Evolutionary conservation across 2,329 filamentous ascomycete species (phyloP).

Genomic region (Aureobasidium melanogenum): DNA sequence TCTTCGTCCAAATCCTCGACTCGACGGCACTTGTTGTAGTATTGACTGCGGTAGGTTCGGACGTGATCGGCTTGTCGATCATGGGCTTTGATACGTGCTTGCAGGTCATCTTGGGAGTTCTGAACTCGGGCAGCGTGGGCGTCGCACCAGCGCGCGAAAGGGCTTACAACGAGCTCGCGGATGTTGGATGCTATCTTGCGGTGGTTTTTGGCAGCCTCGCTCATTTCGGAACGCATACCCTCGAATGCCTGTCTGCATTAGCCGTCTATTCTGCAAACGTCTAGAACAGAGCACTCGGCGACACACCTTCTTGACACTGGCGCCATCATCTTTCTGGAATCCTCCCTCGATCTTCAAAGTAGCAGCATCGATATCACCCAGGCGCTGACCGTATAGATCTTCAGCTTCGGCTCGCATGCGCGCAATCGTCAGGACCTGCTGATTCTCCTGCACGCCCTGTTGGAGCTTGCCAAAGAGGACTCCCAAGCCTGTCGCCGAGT

Average conservation of each 20-base stretch:
- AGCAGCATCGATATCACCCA: constrained; percentile 71
- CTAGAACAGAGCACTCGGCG: not conserved
- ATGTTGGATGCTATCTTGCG: constrained; percentile 95
- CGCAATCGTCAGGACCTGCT: constrained; percentile 84
- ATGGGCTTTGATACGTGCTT: constrained; percentile 81
- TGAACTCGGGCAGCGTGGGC: constrained; percentile 85
- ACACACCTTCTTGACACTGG: constrained; percentile 83
- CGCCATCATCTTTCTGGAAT: constrained; percentile 86
- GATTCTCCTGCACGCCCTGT: constrained; percentile 90
- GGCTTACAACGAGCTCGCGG: constrained; percentile 86
- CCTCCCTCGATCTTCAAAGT: constrained; percentile 77
- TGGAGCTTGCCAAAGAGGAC: constrained; percentile 95
- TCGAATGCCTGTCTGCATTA: constrained; percentile 65
- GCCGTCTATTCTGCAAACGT: not conserved
- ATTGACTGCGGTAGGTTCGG: constrained; percentile 87
- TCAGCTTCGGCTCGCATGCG: constrained; percentile 94
- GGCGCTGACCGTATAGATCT: constrained; percentile 72
- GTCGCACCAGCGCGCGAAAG: constrained; percentile 93
- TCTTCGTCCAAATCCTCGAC: constrained; percentile 97
- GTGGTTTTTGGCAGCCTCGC: constrained; percentile 80
- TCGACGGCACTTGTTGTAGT: constrained; percentile 97
- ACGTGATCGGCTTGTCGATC: constrained; percentile 84
- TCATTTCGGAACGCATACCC: constrained; percentile 85
- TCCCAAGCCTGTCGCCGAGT: constrained; percentile 53
- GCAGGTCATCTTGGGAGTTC: constrained; percentile 89